A percentile compares a stretch with the other conserved stretches of the same genome.
Evolutionary conservation across 495 filamentous ascomycete species (phyloP).

Genomic region (Neurospora sublineolata): DNA sequence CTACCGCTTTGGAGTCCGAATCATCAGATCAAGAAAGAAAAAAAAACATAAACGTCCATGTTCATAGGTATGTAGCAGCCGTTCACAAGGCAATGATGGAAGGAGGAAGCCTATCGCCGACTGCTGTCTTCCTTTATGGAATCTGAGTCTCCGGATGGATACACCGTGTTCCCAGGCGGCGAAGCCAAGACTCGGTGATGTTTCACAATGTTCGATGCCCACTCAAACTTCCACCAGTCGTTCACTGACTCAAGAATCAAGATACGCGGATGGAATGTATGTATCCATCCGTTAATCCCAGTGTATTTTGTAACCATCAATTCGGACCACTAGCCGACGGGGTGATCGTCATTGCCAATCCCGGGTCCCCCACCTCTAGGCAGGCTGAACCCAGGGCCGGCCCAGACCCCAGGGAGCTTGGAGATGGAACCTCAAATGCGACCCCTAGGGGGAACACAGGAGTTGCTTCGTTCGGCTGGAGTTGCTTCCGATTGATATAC

Average conservation of each 20-base stretch:
- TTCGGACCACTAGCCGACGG: neutral
- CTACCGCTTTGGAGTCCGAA: neutral
- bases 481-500: neutral
- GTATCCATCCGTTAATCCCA: neutral
- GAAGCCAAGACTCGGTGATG: neutral
- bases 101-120: neutral
- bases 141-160: neutral
- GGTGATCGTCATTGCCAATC: neutral
- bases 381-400: neutral
- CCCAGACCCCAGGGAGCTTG: neutral
- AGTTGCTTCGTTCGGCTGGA: neutral
- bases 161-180: neutral
- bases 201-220: neutral
- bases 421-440: neutral
- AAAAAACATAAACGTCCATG: neutral
- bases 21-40: too few relatives aligned
- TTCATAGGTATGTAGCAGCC: neutral
- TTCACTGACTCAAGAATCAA: neutral
- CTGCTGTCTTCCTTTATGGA: neutral
- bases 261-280: neutral
- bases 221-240: neutral
- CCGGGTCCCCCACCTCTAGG: neutral
- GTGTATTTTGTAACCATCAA: neutral
- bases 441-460: neutral
- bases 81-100: neutral